Base-by-base conservation (phyloP, 768 basidiomycete species). In the Rhizopogon vinicolor region DNA sequence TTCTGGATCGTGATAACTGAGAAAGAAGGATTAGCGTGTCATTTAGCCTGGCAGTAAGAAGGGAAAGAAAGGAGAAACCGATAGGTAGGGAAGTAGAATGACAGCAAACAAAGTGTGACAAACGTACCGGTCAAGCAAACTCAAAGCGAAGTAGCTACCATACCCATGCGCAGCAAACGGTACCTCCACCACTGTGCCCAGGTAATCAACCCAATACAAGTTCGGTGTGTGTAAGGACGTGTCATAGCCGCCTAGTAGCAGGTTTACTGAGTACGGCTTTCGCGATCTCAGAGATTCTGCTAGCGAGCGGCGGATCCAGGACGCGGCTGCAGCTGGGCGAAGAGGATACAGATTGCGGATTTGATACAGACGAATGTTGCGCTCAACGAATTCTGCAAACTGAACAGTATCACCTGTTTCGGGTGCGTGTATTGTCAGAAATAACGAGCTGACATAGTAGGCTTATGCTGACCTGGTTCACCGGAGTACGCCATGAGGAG, bases 161-260 rank as follows among this genome's bases (percentile, higher is more conserved):
- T 98, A 94, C 2, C 97, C 97, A 66, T 98, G 96, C 1, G 93
- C 94, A 14, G 86, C 94, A 68, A 94, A 99, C 0, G 94, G 94
- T 12, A 97, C 89, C 53, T 86, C 82, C 3, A 86, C 82, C 66
- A 90, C 79, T 5, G 97, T 96, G 25, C 97, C 97, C 33, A 97
- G 80, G 71, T 96, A 93, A 75, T 99, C 97, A 57, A 98, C 78
- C 94, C 95, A 98, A 76, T 95, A 97, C 12, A 96, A 78, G 59
- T 84, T 83, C 5, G 95, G 93, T 14, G 75, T 75, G 60, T 82
- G 65, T 7, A 81, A 80, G 41, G 90, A 83, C 52, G 82, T 82
- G 70, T 99, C 97, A 69, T 86, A 98, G 13, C 97, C 97, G 6
- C 91, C 96, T 9, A 99, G 74, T 5, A 99, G 85, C 3, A 99